Conservation (phyloP, 192 early-diverging fungal species). For the Chytriomyces sp. region DNA sequence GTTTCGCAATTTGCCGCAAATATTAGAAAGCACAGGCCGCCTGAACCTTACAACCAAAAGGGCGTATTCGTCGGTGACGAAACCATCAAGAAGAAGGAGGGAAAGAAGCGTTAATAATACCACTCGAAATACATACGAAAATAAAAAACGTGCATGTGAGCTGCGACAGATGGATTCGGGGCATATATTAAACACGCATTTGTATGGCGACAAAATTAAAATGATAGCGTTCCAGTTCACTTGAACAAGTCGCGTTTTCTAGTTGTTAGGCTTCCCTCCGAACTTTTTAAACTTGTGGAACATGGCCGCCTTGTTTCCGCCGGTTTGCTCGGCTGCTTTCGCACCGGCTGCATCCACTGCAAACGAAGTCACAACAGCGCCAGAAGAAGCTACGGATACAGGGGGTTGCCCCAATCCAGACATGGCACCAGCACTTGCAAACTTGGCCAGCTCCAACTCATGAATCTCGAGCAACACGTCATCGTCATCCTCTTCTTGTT, state of each 20-base stretch:
- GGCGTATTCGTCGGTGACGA: slow-evolving; percentile 98
- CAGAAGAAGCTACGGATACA: background rate
- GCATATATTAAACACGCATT: background rate
- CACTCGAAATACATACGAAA: background rate
- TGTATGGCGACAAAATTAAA: background rate
- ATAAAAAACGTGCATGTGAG: background rate
- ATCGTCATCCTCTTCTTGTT: slow-evolving; percentile 10
- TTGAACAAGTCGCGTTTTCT: no score
- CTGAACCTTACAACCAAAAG: slow-evolving; percentile 99
- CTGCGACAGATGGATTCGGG: background rate
- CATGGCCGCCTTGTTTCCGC: background rate
- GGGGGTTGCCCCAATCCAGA: background rate
- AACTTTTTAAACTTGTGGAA: slow-evolving; percentile 31
- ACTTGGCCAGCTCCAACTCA: slow-evolving; percentile 26
- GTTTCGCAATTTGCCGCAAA: slow-evolving; percentile 92
- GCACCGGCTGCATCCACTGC: background rate
- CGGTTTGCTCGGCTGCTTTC: background rate
- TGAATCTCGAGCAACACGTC: slow-evolving; percentile 15
- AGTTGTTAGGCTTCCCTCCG: background rate
- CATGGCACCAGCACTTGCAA: background rate
- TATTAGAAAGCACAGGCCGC: slow-evolving; percentile 86
- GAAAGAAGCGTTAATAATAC: slow-evolving; percentile 76
- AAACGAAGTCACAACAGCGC: background rate
- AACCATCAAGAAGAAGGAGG: slow-evolving; percentile 98
- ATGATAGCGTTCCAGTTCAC: background rate